Evolutionary conservation across 1,284 basidiomycete species (phyloP).

Genomic region (Apiotrichum laibachii): DNA sequence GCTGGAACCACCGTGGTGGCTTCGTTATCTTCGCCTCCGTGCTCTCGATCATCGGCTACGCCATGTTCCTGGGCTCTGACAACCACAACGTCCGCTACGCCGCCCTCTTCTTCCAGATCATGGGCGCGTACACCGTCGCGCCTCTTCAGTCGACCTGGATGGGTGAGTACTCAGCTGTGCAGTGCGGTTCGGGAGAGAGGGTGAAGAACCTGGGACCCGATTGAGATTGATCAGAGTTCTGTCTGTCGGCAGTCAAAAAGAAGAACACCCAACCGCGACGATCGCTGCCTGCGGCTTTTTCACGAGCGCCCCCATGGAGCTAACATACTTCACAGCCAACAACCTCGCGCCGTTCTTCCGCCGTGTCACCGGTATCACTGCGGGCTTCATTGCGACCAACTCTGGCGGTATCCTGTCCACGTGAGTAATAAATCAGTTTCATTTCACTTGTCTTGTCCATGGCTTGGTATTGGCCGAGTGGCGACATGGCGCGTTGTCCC

Average conservation of each 20-base stretch:
- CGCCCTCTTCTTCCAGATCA: conserved; percentile 44
- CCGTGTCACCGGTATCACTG: conserved; percentile 59
- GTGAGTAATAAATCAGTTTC: conserved; percentile 1
- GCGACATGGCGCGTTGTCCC: background rate
- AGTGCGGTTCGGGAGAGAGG: too few species aligned
- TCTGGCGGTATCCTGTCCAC: conserved; percentile 60
- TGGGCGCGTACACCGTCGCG: conserved; percentile 40
- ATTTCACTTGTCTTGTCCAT: background rate
- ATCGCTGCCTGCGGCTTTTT: too few species aligned
- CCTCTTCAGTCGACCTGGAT: conserved; percentile 39
- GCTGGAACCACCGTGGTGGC: conserved; percentile 55
- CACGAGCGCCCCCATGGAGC: too few species aligned
- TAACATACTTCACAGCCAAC: conserved; percentile 48
- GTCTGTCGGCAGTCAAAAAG: too few species aligned
- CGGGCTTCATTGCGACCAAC: conserved; percentile 59
- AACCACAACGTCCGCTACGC: conserved; percentile 37
- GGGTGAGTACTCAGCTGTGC: conserved; percentile 25
- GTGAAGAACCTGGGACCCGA: too few species aligned
- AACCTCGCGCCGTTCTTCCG: conserved; percentile 60
- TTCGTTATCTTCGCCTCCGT: conserved; percentile 37
- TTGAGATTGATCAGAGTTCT: background rate
- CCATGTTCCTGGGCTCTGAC: conserved; percentile 35
- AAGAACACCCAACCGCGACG: too few species aligned
- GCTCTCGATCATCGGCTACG: conserved; percentile 39
- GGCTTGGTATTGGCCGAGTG: background rate